phyloP scores from a whole-genome alignment of 805 yeast genomes.

The Helenozyma baotianmanensis region DNA sequence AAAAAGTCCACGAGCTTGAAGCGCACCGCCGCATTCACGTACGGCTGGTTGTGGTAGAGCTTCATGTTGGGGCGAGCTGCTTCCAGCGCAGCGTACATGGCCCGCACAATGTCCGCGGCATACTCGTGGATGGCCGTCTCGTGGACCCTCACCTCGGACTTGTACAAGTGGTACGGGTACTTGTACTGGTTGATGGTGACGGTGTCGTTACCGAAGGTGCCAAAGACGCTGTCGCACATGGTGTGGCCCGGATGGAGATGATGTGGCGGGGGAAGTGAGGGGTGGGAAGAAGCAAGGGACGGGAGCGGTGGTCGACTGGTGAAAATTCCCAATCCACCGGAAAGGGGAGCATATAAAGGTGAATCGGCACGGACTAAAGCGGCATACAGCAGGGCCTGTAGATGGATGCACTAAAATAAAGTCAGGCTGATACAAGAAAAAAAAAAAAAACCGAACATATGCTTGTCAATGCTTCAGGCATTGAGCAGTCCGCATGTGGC shows the following conservation, averaged over 20 bases:
- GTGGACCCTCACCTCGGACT: slow-evolving; percentile 47
- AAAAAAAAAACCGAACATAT: background rate
- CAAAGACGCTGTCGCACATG: slow-evolving; percentile 2
- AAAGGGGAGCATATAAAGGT: too few species aligned
- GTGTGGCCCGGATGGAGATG: background rate
- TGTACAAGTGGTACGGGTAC: slow-evolving; percentile 48
- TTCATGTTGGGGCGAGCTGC: slow-evolving; percentile 43
- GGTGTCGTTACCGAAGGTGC: slow-evolving; percentile 8
- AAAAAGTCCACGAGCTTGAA: slow-evolving; percentile 74
- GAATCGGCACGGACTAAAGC: background rate
- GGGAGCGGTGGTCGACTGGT: too few species aligned
- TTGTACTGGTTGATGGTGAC: slow-evolving; percentile 32
- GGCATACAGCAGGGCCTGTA: background rate
- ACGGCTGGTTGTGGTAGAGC: slow-evolving; percentile 84
- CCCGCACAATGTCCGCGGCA: slow-evolving; percentile 43
- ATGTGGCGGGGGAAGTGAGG: too few species aligned
- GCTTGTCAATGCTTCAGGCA: too few species aligned
- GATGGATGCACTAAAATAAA: slow-evolving; percentile 13
- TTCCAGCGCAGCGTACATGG: slow-evolving; percentile 29
- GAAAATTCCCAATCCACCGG: too few species aligned
- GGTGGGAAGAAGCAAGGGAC: too few species aligned
- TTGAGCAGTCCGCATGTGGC: too few species aligned
- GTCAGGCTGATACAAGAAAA: background rate
- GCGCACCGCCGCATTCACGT: slow-evolving; percentile 69
- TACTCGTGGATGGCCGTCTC: slow-evolving; percentile 45